phyloP scores from a whole-genome alignment of 1,139 yeast species.

The Blastobotrys arbuscula region DNA sequence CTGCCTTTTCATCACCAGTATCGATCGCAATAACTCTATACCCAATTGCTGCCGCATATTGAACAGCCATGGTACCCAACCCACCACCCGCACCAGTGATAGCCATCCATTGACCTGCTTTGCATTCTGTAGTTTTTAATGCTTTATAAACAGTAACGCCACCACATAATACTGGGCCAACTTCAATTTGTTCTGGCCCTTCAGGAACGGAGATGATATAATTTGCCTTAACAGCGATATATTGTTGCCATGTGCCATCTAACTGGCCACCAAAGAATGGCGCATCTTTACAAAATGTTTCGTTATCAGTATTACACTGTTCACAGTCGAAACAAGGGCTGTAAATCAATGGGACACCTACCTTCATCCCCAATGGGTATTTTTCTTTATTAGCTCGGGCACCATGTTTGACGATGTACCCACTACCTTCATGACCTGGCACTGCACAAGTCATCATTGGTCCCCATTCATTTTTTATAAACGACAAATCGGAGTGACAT shows the following conservation, averaged over 20 bases:
- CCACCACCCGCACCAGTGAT: slow-evolving; percentile 79
- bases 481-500: slow-evolving; percentile 37
- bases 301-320: slow-evolving; percentile 21
- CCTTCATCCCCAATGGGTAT: slow-evolving; percentile 23
- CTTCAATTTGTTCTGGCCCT: slow-evolving; percentile 59
- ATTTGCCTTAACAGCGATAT: slow-evolving; percentile 69
- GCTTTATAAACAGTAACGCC: slow-evolving; percentile 78
- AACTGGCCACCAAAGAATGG: slow-evolving; percentile 53
- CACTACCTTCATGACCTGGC: slow-evolving; percentile 30
- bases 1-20: slow-evolving; percentile 58
- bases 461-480: slow-evolving; percentile 24
- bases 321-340: slow-evolving; percentile 24
- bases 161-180: slow-evolving; percentile 68
- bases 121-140: slow-evolving; percentile 53
- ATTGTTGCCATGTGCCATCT: slow-evolving; percentile 74
- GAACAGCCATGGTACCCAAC: slow-evolving; percentile 66
- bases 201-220: slow-evolving; percentile 70
- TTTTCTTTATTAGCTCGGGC: slow-evolving; percentile 17
- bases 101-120: slow-evolving; percentile 68
- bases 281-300: slow-evolving; percentile 19
- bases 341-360: slow-evolving; percentile 25
- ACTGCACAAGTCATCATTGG: slow-evolving; percentile 52
- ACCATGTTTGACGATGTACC: slow-evolving; percentile 26
- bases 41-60: slow-evolving; percentile 72
- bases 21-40: slow-evolving; percentile 64